Conservation (phyloP, 257 asterid genomes). For the Salvia rosmarinus region DNA sequence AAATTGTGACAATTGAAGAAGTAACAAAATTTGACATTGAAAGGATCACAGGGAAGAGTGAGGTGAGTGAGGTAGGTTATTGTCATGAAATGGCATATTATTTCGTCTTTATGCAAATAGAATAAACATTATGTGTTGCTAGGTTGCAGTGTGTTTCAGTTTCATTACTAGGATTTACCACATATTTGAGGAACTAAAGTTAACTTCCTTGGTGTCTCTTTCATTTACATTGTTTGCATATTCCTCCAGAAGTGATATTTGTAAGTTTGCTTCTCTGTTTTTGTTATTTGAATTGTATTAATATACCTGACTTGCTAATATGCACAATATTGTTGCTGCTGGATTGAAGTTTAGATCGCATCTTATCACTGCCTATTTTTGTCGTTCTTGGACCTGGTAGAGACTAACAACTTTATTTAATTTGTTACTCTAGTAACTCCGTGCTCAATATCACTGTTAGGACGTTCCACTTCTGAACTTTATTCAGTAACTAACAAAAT, state of each 20-base stretch:
- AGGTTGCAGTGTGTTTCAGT: not conserved
- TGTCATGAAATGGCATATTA: constrained; percentile 2
- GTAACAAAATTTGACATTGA: constrained; percentile 52
- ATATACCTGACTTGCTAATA: not conserved
- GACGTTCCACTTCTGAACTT: not conserved
- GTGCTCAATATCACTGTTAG: not conserved
- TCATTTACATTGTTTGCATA: constrained; percentile 14
- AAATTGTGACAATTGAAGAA: constrained; percentile 68
- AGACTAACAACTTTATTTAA: not conserved
- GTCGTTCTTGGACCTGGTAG: constrained; percentile 5
- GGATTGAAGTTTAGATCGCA: not conserved
- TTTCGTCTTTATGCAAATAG: not conserved
- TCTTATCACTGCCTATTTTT: constrained; percentile 2
- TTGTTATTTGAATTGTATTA: not conserved
- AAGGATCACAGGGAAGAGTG: constrained; percentile 42
- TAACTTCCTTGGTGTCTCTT: not conserved
- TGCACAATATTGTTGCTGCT: not conserved
- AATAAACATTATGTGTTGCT: constrained; percentile 31
- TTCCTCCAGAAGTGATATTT: constrained; percentile 6
- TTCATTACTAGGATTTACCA: not conserved
- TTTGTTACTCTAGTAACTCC: not conserved
- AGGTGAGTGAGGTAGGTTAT: constrained; percentile 65
- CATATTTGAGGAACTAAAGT: constrained; percentile 2
- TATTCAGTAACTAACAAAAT: no score
- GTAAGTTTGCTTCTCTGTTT: not conserved